Evolutionary conservation across 768 basidiomycete genomes (phyloP).

Genomic region (Tricholoma bakamatsutake): DNA sequence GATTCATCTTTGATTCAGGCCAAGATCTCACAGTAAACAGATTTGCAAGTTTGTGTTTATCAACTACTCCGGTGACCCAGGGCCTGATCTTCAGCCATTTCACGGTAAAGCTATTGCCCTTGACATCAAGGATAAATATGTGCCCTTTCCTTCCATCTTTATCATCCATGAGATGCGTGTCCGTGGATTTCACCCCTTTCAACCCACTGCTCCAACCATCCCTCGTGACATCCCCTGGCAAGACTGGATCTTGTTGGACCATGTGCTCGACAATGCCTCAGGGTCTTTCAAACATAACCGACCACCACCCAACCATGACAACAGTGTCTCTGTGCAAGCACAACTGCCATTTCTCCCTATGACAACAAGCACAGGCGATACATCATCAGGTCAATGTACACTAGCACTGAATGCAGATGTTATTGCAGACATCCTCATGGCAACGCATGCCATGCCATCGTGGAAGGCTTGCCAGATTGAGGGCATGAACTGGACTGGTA

Average conservation of each 20-base stretch:
- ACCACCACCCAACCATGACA: neutral
- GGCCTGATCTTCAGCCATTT: constrained; percentile 10
- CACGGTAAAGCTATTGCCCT: constrained; percentile 31
- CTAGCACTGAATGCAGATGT: constrained; percentile 14
- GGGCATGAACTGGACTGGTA: constrained; percentile 27
- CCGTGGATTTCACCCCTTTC: constrained; percentile 24
- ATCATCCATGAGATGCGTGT: constrained; percentile 32
- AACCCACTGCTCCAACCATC: constrained; percentile 10
- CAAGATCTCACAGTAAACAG: constrained; percentile 15
- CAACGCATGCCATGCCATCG: constrained; percentile 24
- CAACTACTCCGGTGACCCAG: constrained; percentile 21
- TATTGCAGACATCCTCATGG: constrained; percentile 24
- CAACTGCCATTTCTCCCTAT: constrained; percentile 7
- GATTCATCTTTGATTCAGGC: constrained; percentile 6
- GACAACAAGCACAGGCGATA: constrained; percentile 4
- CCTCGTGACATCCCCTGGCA: constrained; percentile 17
- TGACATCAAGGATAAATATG: constrained; percentile 21
- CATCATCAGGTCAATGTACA: constrained; percentile 12
- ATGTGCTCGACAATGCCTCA: constrained; percentile 11
- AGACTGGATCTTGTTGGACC: constrained; percentile 20
- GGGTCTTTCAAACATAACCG: constrained; percentile 6
- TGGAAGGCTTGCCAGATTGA: constrained; percentile 27
- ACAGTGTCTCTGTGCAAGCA: neutral
- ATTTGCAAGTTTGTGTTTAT: constrained; percentile 22
- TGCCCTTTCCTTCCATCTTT: constrained; percentile 24